These are phyloP conservation scores for Cladosporium cucumerinum DNA, from an alignment of 2,329 filamentous ascomycete species.

Conservation along the genomic window DNA sequence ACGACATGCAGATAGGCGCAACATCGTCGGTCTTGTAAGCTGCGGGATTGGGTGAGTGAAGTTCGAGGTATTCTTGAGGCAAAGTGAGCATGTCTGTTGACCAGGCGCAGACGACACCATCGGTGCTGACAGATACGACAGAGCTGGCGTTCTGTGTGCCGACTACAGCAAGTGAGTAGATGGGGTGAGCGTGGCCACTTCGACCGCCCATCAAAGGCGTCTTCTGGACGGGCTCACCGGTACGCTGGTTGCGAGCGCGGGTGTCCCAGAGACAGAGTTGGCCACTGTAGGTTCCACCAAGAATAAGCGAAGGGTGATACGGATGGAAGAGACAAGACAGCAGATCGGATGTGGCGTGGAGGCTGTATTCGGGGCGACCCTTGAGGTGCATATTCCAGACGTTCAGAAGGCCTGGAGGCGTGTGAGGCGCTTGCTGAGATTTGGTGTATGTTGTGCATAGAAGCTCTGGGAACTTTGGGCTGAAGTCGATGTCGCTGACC, in stretches of 20 bases:
- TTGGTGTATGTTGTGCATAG: conserved; percentile 95
- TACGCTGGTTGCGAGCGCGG: conserved; percentile 66
- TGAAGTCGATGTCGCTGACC: conserved; percentile 94
- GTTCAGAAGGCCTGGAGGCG: conserved; percentile 87
- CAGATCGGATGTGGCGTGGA: conserved; percentile 94
- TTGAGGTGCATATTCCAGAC: conserved; percentile 97
- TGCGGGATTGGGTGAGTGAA: conserved; percentile 75
- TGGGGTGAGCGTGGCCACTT: conserved; percentile 80
- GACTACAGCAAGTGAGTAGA: conserved; percentile 93
- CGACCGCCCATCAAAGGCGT: conserved; percentile 88
- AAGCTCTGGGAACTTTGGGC: conserved; percentile 84
- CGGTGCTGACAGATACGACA: conserved; percentile 93
- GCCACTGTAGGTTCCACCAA: conserved; percentile 93
- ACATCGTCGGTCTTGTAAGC: conserved; percentile 80
- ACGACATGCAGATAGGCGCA: conserved; percentile 89
- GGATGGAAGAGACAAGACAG: conserved; percentile 97
- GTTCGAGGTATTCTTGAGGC: conserved; percentile 87
- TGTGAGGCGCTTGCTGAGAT: conserved; percentile 62
- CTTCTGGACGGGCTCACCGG: conserved; percentile 77
- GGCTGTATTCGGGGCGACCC: conserved; percentile 90
- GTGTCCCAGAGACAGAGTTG: conserved; percentile 98
- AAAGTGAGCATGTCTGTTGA: conserved; percentile 96
- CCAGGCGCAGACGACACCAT: conserved; percentile 96
- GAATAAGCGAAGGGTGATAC: conserved; percentile 92
- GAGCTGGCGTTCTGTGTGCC: conserved; percentile 99